Base-by-base conservation (phyloP, 2,329 filamentous ascomycete genomes). In the Microcera coccophila region DNA sequence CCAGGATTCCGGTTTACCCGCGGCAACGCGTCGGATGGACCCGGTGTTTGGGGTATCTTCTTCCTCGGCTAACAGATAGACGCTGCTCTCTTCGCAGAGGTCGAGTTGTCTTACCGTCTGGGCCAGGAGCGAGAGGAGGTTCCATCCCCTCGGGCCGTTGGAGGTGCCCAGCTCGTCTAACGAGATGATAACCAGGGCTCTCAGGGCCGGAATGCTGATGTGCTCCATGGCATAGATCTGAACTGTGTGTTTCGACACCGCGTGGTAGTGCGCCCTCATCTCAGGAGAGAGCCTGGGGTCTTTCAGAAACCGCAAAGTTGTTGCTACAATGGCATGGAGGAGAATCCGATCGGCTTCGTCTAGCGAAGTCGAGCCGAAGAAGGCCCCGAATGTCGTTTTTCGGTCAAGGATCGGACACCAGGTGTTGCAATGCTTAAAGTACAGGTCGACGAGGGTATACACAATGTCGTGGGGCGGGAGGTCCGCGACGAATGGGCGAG, bases 391-490 rank as follows among this genome's bases (percentile, higher is more conserved):
- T 12, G 66, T 70, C 0, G 68, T 66, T 42, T 71, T 70, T 7
- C 69, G 63, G 33, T 72, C 68, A 10, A 72, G 62, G 11, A 72
- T 70, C 0, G 69, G 69, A 38, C 68, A 71, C 79, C 79, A 82
- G 0, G 78, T 78, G 51, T 81, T 81, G 57, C 79, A 76, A 57
- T 82, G 78, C 52, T 79, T 80, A 65, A 82, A 82, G 61, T 79
- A 82, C 7, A 82, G 64, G 47, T 81, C 78, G 14, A 79, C 76
- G 2, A 82, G 63, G 3, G 73, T 75, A 46, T 81, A 82, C 3
- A 81, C 60, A 11, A 82, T 66, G 48, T 82, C 78, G 47, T 81
- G 78, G 0, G 79, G 76, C 3, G 79, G 79, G 1, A 82, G 71
- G 40, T 81, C 66, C 57, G 55, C 68, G 50, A 55, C 74, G 59